Conservation (phyloP, 306 rosid species). For the Acacia crassicarpa region DNA sequence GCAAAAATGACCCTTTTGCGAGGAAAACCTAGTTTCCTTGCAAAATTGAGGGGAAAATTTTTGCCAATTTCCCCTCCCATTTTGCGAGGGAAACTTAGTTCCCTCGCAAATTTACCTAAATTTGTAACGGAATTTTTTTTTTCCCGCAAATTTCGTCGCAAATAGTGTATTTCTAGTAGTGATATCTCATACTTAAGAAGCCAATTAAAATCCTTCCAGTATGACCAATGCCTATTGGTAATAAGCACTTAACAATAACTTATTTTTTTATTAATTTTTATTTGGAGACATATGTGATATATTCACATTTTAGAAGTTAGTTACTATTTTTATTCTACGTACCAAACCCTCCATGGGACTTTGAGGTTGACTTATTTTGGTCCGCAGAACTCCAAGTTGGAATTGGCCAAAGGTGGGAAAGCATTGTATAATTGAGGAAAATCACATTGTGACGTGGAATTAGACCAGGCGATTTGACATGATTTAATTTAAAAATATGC, state of each 20-base stretch:
- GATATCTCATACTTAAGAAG: too few relatives aligned
- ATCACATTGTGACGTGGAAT: background rate
- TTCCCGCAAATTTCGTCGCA: too few relatives aligned
- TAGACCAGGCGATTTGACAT: background rate
- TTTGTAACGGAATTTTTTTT: too few relatives aligned
- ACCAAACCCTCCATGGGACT: background rate
- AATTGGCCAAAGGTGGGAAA: background rate
- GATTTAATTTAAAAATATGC: background rate
- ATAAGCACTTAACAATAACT: background rate
- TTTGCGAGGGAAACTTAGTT: too few relatives aligned
- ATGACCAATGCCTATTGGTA: too few relatives aligned
- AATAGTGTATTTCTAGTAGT: too few relatives aligned
- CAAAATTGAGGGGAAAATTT: too few relatives aligned
- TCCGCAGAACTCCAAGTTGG: slow-evolving; percentile 14
- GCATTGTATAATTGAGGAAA: background rate
- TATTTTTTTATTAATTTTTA: background rate
- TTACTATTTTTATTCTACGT: background rate
- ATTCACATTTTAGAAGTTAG: background rate
- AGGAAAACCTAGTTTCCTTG: too few relatives aligned
- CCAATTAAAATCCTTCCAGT: too few relatives aligned
- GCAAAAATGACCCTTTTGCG: too few relatives aligned
- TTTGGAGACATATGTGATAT: background rate
- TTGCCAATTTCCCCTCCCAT: too few relatives aligned
- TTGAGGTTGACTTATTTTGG: slow-evolving; percentile 4
- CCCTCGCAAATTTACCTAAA: too few relatives aligned